These are phyloP conservation scores for Parathielavia hyrcaniae DNA, from an alignment of 495 filamentous ascomycete genomes.

Conservation along the genomic window DNA sequence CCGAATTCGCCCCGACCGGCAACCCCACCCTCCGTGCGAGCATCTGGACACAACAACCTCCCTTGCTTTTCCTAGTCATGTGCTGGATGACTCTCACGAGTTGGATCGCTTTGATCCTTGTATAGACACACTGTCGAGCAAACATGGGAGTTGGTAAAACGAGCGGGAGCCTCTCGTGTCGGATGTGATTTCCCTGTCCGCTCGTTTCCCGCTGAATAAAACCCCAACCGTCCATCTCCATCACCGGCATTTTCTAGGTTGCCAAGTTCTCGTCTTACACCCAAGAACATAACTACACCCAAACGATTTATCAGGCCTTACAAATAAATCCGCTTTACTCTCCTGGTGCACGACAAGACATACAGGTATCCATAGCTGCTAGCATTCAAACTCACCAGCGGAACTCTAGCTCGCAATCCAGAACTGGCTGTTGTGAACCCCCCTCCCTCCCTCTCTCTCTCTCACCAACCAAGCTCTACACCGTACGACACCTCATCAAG, in stretches of 20 bases:
- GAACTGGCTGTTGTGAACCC: too few relatives aligned
- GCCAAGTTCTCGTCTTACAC: background rate
- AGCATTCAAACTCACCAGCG: too few relatives aligned
- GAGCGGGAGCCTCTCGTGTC: background rate
- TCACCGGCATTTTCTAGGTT: background rate
- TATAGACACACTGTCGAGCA: background rate
- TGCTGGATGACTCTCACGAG: background rate
- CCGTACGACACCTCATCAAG: background rate
- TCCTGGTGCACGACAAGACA: background rate
- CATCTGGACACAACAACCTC: background rate
- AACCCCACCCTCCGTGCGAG: background rate
- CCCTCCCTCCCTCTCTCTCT: too few relatives aligned
- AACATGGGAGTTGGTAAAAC: background rate
- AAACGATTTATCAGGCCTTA: constrained; percentile 10
- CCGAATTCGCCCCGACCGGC: background rate
- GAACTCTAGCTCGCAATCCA: too few relatives aligned
- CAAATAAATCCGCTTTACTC: background rate
- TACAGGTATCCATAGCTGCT: background rate
- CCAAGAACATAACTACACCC: background rate
- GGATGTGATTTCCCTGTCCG: constrained; percentile 9
- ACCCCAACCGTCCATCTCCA: background rate
- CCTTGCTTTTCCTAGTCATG: background rate
- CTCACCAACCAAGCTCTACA: too few relatives aligned
- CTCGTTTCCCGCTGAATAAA: background rate
- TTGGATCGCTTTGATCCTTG: background rate